Conservation (phyloP, 768 basidiomycete species). For the Nevesoporus exiguus region DNA sequence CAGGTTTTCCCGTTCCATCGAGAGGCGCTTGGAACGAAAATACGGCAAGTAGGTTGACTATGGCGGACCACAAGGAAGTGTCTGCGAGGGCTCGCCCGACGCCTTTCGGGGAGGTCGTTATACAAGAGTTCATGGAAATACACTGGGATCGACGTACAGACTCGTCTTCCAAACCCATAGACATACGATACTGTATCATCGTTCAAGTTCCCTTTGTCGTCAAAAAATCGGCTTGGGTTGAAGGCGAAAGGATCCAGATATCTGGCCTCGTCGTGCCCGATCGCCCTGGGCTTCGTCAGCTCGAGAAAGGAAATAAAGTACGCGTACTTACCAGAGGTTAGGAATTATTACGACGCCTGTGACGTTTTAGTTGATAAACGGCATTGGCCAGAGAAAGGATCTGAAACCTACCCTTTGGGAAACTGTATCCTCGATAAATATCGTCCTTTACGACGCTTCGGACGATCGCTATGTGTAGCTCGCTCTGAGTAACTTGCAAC, state of each 20-base stretch:
- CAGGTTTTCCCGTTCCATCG: neutral
- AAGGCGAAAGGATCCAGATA: conserved; percentile 2
- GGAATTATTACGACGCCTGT: conserved; percentile 8
- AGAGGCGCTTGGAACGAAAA: conserved; percentile 8
- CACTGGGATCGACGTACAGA: conserved; percentile 1
- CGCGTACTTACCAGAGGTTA: conserved; percentile 5
- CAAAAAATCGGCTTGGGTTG: conserved; percentile 7
- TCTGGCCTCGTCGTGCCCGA: conserved; percentile 5
- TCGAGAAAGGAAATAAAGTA: neutral
- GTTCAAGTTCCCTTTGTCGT: conserved; percentile 6
- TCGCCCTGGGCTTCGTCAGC: conserved; percentile 1
- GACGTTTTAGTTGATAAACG: neutral
- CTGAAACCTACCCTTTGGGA: conserved; percentile 3
- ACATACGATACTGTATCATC: conserved; percentile 4
- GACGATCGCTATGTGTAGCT: neutral
- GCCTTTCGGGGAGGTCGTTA: neutral
- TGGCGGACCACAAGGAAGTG: neutral
- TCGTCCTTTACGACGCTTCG: conserved; percentile 8
- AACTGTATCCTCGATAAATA: conserved; percentile 8
- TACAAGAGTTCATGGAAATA: neutral
- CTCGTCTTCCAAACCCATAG: conserved; percentile 3
- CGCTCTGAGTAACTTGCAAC: neutral
- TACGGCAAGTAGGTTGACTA: conserved; percentile 1
- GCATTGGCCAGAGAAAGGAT: too few relatives aligned
- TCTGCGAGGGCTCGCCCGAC: conserved; percentile 3